phyloP scores from a whole-genome alignment of 2,329 filamentous ascomycete genomes.

The Allantophomopsis lycopodina region DNA sequence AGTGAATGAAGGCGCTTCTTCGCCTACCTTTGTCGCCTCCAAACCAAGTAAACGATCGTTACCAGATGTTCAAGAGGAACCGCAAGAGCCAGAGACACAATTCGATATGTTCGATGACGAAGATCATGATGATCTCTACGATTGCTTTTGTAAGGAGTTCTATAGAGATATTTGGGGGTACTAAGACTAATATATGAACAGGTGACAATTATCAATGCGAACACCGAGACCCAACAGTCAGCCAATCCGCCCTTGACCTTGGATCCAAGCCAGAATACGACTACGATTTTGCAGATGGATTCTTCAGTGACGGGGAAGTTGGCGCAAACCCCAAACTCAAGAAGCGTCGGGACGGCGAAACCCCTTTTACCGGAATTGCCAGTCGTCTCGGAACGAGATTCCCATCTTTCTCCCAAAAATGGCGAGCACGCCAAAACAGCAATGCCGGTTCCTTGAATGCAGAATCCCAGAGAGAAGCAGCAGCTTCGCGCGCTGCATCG shows the following conservation, averaged over 20 bases:
- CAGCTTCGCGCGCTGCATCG: constrained; percentile 46
- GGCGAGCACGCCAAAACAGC: constrained; percentile 32
- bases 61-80: constrained; percentile 77
- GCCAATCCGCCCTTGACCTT: constrained; percentile 18
- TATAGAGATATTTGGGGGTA: neutral
- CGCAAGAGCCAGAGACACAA: constrained; percentile 53
- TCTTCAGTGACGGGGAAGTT: constrained; percentile 50
- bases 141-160: constrained; percentile 59
- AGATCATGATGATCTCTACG: constrained; percentile 37
- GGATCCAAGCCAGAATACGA: constrained; percentile 36
- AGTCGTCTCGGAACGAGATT: constrained; percentile 50
- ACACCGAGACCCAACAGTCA: constrained; percentile 29
- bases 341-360: constrained; percentile 44
- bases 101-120: constrained; percentile 34
- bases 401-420: constrained; percentile 37
- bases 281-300: constrained; percentile 49
- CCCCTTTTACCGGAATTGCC: constrained; percentile 46
- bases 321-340: constrained; percentile 32
- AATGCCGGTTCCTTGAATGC: constrained; percentile 9
- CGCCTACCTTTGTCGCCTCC: constrained; percentile 33
- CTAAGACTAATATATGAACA: constrained; percentile 20
- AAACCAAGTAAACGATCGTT: constrained; percentile 53
- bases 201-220: constrained; percentile 46
- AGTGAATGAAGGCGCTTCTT: constrained; percentile 36
- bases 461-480: constrained; percentile 11